Conservation (phyloP, 106 monocot species). For the Dioscorea dumetorum region DNA sequence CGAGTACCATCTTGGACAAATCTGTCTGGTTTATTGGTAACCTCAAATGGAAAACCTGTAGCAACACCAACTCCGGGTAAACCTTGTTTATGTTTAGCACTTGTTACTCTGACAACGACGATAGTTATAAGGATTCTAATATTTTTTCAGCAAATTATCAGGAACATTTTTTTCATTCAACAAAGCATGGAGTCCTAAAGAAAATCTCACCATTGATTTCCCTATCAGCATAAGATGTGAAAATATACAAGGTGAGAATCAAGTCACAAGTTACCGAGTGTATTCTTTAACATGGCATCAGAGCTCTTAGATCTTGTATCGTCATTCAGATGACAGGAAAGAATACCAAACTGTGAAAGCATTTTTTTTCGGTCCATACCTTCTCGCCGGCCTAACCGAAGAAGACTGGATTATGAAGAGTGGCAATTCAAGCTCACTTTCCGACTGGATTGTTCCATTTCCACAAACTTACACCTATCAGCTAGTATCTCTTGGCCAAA, state of each 20-base stretch:
- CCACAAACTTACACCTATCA: constrained; percentile 41
- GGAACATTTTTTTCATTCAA: neutral
- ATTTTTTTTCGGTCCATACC: constrained; percentile 72
- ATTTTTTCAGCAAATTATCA: neutral
- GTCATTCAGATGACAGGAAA: constrained; percentile 54
- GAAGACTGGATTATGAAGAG: constrained; percentile 64
- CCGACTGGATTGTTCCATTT: constrained; percentile 60
- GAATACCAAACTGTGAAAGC: constrained; percentile 59
- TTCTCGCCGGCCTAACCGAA: constrained; percentile 64
- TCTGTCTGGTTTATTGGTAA: constrained; percentile 27
- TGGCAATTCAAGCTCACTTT: constrained; percentile 24
- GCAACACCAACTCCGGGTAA: constrained; percentile 30
- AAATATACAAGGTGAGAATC: no score
- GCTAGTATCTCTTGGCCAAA: constrained; percentile 50
- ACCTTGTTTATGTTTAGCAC: neutral
- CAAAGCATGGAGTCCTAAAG: neutral
- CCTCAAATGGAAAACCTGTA: constrained; percentile 38
- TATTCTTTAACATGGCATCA: no score
- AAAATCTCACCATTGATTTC: no score
- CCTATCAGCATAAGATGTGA: no score
- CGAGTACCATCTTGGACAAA: constrained; percentile 70
- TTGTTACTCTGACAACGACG: neutral
- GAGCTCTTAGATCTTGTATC: neutral
- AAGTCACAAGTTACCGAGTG: no score
- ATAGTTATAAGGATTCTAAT: neutral